A percentile compares a stretch with the other conserved stretches of the same genome.
Conservation (phyloP, 2,329 filamentous ascomycete species). For the Penicillium corylophilum region DNA sequence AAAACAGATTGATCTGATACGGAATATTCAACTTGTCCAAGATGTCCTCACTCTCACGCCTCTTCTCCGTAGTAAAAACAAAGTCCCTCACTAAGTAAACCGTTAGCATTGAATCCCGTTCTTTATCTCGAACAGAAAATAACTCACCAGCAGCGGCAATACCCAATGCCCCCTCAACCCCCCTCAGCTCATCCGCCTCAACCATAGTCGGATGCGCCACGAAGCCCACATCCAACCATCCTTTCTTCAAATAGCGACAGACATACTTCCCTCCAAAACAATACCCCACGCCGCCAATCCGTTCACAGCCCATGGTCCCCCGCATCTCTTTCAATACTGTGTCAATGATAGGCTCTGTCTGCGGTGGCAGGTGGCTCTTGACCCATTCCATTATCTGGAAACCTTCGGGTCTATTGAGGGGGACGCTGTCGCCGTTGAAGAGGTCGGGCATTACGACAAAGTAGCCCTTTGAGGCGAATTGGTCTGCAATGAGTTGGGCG, state of each 20-base stretch:
- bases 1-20: conserved; percentile 73
- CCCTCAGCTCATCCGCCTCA: conserved; percentile 14
- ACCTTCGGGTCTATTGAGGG: conserved; percentile 51
- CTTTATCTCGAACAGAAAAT: neutral
- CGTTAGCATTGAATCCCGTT: neutral
- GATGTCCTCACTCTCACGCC: conserved; percentile 60
- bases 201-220: conserved; percentile 24
- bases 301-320: conserved; percentile 21
- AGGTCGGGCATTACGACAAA: conserved; percentile 65
- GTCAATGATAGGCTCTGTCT: conserved; percentile 53
- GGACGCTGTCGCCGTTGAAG: conserved; percentile 63
- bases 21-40: conserved; percentile 52
- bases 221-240: conserved; percentile 18
- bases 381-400: conserved; percentile 53
- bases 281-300: conserved; percentile 50
- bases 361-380: conserved; percentile 38
- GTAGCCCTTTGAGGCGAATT: conserved; percentile 69
- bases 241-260: conserved; percentile 15
- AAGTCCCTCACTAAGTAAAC: conserved; percentile 7
- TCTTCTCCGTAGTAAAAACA: conserved; percentile 59
- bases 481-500: conserved; percentile 64
- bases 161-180: conserved; percentile 19
- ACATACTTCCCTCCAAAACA: conserved; percentile 57
- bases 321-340: conserved; percentile 39
- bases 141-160: conserved; percentile 19